Evolutionary conservation across 108 stramenopile species (phyloP).

Genomic region (Asterionellopsis glacialis): DNA sequence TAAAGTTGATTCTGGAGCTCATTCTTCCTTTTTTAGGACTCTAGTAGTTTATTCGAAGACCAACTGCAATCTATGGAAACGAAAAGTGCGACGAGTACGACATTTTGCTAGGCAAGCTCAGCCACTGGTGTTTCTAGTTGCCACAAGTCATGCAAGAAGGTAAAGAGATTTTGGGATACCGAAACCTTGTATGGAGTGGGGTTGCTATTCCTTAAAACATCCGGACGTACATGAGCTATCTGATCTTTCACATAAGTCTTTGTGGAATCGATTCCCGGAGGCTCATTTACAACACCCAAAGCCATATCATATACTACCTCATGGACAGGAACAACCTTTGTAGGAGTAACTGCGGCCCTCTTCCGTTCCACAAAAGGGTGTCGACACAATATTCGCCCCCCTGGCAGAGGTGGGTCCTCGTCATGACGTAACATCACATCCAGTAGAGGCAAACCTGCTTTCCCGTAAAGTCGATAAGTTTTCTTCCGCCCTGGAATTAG

Average conservation of each 20-base stretch:
- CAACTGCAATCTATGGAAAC: too few relatives aligned
- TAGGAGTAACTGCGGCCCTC: constrained; percentile 78
- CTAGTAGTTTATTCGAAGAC: too few relatives aligned
- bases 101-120: constrained; percentile 10
- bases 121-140: constrained; percentile 37
- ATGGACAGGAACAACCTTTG: constrained; percentile 70
- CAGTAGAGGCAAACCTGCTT: constrained; percentile 64
- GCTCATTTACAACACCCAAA: constrained; percentile 15
- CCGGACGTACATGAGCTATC: constrained; percentile 61
- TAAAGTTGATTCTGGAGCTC: too few relatives aligned
- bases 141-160: constrained; percentile 90
- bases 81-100: too few relatives aligned
- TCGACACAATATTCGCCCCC: constrained; percentile 70
- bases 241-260: constrained; percentile 48
- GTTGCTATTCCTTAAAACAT: constrained; percentile 77
- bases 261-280: constrained; percentile 22
- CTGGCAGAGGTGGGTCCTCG: constrained; percentile 52
- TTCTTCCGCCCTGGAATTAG: constrained; percentile 81
- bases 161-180: constrained; percentile 71
- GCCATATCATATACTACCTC: constrained; percentile 73
- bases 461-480: constrained; percentile 87
- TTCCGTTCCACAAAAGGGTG: constrained; percentile 89
- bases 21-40: too few relatives aligned
- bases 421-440: constrained; percentile 76
- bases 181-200: constrained; percentile 88